Percentiles rank a stretch among this genome's conserved stretches.
Conservation (phyloP, 2,329 filamentous ascomycete genomes). For the Boeremia exigua region DNA sequence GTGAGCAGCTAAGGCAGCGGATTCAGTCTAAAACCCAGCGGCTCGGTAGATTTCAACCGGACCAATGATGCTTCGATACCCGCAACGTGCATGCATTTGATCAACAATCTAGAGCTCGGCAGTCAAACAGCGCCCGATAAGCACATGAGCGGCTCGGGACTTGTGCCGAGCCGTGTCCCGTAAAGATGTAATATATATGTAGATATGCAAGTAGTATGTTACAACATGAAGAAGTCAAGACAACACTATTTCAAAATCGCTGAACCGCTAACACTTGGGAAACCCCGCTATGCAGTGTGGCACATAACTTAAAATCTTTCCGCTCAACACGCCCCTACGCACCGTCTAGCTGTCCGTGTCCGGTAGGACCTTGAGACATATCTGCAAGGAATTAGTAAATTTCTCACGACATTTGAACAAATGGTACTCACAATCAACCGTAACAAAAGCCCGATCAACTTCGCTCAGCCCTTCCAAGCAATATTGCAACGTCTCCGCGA, state of each 20-base stretch:
- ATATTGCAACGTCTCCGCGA: conserved; percentile 69
- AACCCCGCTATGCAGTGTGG: conserved; percentile 4
- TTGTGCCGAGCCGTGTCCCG: not conserved
- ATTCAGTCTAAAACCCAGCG: not conserved
- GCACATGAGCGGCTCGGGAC: not conserved
- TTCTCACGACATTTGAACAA: not conserved
- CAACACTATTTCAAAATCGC: not conserved
- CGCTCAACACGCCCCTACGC: not conserved
- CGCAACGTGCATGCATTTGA: not conserved
- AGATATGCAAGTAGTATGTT: not conserved
- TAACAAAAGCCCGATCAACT: conserved; percentile 61
- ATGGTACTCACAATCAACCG: conserved; percentile 54
- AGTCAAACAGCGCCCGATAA: not conserved
- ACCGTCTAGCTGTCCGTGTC: conserved; percentile 24
- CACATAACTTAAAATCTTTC: not conserved
- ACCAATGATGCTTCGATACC: not conserved
- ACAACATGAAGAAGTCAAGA: not conserved
- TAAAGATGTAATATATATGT: not conserved
- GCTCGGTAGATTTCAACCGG: not conserved
- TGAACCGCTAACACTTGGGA: not conserved
- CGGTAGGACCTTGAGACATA: conserved; percentile 34
- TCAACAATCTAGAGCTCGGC: not conserved
- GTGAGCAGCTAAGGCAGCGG: not conserved
- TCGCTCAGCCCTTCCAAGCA: conserved; percentile 62
- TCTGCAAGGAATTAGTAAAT: conserved; percentile 22